Percentiles rank a stretch among this genome's conserved stretches.
These are phyloP conservation scores for Ophiostoma populinum DNA, from an alignment of 2,329 filamentous ascomycete genomes.

Conservation along the genomic window DNA sequence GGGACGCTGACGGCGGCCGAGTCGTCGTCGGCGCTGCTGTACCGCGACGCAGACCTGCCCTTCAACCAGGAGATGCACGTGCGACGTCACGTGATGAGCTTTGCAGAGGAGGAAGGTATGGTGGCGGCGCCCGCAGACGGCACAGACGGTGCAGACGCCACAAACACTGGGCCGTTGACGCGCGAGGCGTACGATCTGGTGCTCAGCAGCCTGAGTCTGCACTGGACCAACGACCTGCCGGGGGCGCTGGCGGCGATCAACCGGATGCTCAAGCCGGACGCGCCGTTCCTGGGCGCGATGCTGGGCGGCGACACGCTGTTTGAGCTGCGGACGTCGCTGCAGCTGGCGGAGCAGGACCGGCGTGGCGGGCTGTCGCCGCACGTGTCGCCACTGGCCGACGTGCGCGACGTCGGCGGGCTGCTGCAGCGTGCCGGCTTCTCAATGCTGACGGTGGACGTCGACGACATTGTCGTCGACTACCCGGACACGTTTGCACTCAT, in stretches of 20 bases:
- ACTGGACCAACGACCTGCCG: constrained; percentile 96
- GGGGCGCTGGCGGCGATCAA: constrained; percentile 74
- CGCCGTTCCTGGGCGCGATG: constrained; percentile 90
- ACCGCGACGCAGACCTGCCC: constrained; percentile 57
- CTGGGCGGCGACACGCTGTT: constrained; percentile 87
- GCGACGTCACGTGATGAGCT: constrained; percentile 54
- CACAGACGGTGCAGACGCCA: background rate
- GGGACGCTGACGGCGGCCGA: constrained; percentile 65
- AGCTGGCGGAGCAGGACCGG: constrained; percentile 80
- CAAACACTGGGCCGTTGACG: constrained; percentile 32
- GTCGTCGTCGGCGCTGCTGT: constrained; percentile 57
- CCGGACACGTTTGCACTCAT: constrained; percentile 81
- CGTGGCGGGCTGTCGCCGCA: constrained; percentile 83
- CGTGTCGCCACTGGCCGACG: constrained; percentile 81
- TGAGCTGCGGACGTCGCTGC: constrained; percentile 81
- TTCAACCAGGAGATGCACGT: constrained; percentile 63
- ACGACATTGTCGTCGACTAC: constrained; percentile 92
- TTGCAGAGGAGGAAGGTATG: constrained; percentile 32
- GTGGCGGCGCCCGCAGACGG: background rate
- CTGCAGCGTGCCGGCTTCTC: constrained; percentile 81
- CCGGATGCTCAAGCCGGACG: constrained; percentile 71
- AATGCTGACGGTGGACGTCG: constrained; percentile 89
- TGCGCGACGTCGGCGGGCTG: constrained; percentile 76
- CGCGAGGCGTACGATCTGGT: constrained; percentile 74
- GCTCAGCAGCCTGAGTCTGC: constrained; percentile 72